Percentiles rank a stretch among this genome's conserved stretches.
Evolutionary conservation across 306 rosid species (phyloP).

Genomic region (Medicago truncatula): DNA sequence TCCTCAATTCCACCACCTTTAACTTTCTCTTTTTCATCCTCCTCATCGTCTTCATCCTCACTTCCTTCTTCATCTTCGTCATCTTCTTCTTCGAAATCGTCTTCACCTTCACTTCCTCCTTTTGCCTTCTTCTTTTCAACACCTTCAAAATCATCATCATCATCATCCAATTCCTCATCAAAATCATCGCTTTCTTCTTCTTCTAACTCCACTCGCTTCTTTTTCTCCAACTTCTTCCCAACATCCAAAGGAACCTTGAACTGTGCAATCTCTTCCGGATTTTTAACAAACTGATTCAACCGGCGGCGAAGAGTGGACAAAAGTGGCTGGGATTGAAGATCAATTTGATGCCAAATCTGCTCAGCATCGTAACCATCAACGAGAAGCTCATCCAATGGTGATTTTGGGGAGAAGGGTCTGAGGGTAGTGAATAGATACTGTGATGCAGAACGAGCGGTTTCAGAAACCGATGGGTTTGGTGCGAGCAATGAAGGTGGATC

Average conservation of each 20-base stretch:
- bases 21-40: slow-evolving; percentile 31
- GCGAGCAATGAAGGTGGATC: slow-evolving; percentile 69
- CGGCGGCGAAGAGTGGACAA: slow-evolving; percentile 69
- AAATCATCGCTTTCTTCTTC: slow-evolving; percentile 50
- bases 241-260: slow-evolving; percentile 45
- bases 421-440: slow-evolving; percentile 67
- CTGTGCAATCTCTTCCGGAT: slow-evolving; percentile 58
- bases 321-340: slow-evolving; percentile 83
- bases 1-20: slow-evolving; percentile 74
- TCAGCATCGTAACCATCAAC: slow-evolving; percentile 86
- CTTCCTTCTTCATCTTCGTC: slow-evolving; percentile 30
- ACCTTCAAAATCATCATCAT: slow-evolving; percentile 38
- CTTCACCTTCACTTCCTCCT: slow-evolving; percentile 25
- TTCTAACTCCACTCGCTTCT: not conserved
- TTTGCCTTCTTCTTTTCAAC: not conserved
- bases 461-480: slow-evolving; percentile 56
- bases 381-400: slow-evolving; percentile 76
- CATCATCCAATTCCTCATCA: slow-evolving; percentile 62
- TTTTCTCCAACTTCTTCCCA: slow-evolving; percentile 38
- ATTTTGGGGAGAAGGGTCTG: slow-evolving; percentile 66
- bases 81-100: not conserved
- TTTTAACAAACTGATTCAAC: slow-evolving; percentile 60
- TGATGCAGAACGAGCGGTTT: slow-evolving; percentile 75
- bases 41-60: slow-evolving; percentile 1
- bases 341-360: slow-evolving; percentile 99